Percentiles rank a stretch among this genome's conserved stretches.
Evolutionary conservation across 257 asterid species (phyloP).

Genomic region (Solanum peruvianum): DNA sequence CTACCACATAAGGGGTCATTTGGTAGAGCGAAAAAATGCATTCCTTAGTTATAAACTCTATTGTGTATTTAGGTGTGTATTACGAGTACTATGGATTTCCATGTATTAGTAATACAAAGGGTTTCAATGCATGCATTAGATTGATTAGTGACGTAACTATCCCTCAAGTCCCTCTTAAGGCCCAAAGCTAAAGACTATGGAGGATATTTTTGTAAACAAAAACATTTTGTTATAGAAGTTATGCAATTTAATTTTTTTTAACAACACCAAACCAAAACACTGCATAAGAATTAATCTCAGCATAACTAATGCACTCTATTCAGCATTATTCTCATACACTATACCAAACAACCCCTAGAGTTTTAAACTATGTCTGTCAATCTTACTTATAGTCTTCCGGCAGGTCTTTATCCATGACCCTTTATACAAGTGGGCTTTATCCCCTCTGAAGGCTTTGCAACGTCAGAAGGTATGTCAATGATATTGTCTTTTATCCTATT

Average conservation of each 20-base stretch:
- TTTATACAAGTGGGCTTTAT: constrained; percentile 91
- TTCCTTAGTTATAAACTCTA: not conserved
- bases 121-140: not conserved
- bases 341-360: not conserved
- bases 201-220: not conserved
- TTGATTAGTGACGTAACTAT: not conserved
- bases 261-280: not conserved
- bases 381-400: constrained; percentile 5
- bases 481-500: not conserved
- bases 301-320: not conserved
- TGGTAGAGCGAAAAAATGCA: not conserved
- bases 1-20: not conserved
- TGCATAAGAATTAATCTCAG: not conserved
- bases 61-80: not conserved
- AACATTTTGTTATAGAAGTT: not conserved
- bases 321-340: not conserved
- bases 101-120: not conserved
- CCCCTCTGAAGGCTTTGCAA: constrained; percentile 95
- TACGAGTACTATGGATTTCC: not conserved
- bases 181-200: not conserved
- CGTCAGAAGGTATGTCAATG: constrained; percentile 69
- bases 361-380: not conserved
- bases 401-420: constrained; percentile 99
- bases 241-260: not conserved
- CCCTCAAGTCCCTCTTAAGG: not conserved